Evolutionary conservation across 2,329 filamentous ascomycete genomes (phyloP).

Genomic region (Coleophoma cylindrospora): DNA sequence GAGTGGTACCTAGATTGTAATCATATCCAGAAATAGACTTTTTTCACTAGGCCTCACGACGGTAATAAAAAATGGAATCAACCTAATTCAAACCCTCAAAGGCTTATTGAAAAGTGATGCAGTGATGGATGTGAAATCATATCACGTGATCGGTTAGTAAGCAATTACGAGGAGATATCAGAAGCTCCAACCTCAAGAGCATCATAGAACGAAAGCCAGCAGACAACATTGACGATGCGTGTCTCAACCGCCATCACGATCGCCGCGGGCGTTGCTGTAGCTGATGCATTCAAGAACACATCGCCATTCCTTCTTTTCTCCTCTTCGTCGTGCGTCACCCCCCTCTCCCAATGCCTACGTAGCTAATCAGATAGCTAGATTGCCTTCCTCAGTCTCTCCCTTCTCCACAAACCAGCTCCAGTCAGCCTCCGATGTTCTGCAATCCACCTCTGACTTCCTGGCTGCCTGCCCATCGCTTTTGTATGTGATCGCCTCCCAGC

Average conservation of each 20-base stretch:
- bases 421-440: constrained; percentile 13
- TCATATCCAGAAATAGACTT: neutral
- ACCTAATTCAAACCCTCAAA: too few species aligned
- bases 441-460: constrained; percentile 39
- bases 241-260: constrained; percentile 44
- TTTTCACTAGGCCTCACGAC: too few species aligned
- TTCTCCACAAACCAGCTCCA: constrained; percentile 15
- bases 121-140: neutral
- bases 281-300: constrained; percentile 75
- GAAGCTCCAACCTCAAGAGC: constrained; percentile 10
- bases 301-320: constrained; percentile 89
- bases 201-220: neutral
- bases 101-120: neutral
- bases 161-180: constrained; percentile 1
- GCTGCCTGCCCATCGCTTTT: constrained; percentile 64
- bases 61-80: too few species aligned
- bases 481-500: constrained; percentile 76
- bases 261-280: constrained; percentile 51
- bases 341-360: constrained; percentile 2
- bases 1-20: neutral
- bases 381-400: constrained; percentile 9
- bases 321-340: constrained; percentile 31
- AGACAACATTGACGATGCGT: constrained; percentile 42
- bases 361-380: constrained; percentile 8
- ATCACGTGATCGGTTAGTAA: neutral